Base-by-base conservation (phyloP, 441 rosid genomes). In the Kokia cookei region DNA sequence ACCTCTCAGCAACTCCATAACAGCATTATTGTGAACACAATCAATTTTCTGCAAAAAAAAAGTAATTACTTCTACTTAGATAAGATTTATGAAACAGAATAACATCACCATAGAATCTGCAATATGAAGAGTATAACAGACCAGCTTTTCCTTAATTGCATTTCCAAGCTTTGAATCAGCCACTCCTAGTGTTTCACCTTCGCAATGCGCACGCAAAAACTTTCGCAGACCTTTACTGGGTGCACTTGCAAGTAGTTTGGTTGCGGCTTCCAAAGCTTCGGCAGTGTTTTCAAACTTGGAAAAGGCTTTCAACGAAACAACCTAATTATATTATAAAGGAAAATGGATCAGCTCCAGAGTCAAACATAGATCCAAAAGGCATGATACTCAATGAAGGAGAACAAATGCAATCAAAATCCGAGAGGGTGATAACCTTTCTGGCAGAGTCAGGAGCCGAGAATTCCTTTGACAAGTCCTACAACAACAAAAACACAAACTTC, bases 131-230 rank as follows among this genome's bases (percentile, higher is more conserved):
- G 26, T 27, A 59, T 61, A n/a, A 24, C 89, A 37, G 45, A 95
- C 99, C 96, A 93, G 78, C 74, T 90, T 89, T 67, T 93, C 97
- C 77, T 95, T 93, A 67, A 95, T 95, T 1, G 90, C 85, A 84
- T 93, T 92, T 73, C 99, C 99, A 78, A 95, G 97, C 85, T 90
- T 95, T 13, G 98, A 90, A 81, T 93, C 97, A 70, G 92, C 97
- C 22, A 95, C 94, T 15, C 83, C 99, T 24, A 95, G 70, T 4
- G 73, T 73, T 79, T 95, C 94, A 58, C 92, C 93, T 6, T 86
- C 83, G 77, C 97, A 95, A 59, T 95, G 86, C 43, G 85, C 85
- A 5, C 83, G 85, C 76, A 95, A 77, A 75, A 95, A 94, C 47
- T 91, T 90, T 24, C 94, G 86, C 10, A 93, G 83, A 76, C 93